Base-by-base conservation (phyloP, 768 basidiomycete genomes). In the Cyathus striatus region DNA sequence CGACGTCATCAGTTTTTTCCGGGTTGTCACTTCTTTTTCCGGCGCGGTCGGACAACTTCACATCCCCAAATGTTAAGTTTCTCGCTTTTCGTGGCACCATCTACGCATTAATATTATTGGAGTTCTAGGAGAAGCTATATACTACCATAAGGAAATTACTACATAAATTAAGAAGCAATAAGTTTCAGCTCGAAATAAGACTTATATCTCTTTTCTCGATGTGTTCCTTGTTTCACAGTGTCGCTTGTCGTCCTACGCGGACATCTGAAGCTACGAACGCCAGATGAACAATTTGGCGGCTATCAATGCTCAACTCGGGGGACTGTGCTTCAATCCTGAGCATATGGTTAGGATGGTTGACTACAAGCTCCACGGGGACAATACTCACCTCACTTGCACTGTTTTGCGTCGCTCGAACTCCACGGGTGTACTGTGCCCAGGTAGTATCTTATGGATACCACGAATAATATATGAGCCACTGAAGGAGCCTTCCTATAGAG, bases 391-490 rank as follows among this genome's bases (percentile, higher is more conserved):
- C 18, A 76, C 78, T 32, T 65, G 68, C 12, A 78, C 72, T 16
- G 66, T 66, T 47, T 79, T 79, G 49, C 72, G 73, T 45, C 78
- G 66, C 47, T 70, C 69, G 47, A 68, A 71, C 21, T 68, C 63
- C 12, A 62, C 58, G 20, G 61, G 57, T 10, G 52, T 46, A 6
- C 52, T 42, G 26, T 60, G 57, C 22, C 63, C 69, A 13, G 69
- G 60, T 27, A 66, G 21, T 22, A 46, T 50, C 51, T 66, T 69
- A 36, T 61, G 64, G 21, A 78, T 64, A n/a, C 76, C 75, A 35
- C 65, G 64, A 47, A 78, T 75, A 38, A 70, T 51, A 55, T 79
- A 79, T 40, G 67, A 62, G 14, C 75, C 76, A 25, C 71, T 72
- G 37, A 78, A 70, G 9, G 65, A 59, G 23, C 78, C 78, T 45